Base-by-base conservation (phyloP, 352 stramenopile species). In the Pythium coloratum region DNA sequence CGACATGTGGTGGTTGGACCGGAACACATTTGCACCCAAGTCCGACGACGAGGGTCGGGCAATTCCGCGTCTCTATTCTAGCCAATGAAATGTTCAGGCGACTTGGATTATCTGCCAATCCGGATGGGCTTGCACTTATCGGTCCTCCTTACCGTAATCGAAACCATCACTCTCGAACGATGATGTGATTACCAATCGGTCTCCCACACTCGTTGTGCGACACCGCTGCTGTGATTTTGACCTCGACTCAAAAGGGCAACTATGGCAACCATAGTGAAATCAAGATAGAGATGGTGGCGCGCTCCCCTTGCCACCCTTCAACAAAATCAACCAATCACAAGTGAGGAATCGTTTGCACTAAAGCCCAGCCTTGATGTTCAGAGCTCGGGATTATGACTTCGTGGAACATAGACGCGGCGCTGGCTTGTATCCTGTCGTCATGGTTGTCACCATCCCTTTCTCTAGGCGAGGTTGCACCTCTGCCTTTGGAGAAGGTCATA, bases 1-100 rank as follows among this genome's bases (percentile, higher is more conserved):
- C 44, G 53, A 68, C 62, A 68, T 62, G 32, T 38, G 30, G 38
- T 0, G 30, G n/a, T 50, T 58, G 40, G 33, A 38, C 5, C 33
- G 33, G 33, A 38, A 38, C 33, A 44, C 36, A 14, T 44, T 16
- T 44, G 46, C 7, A 53, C 20, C 16, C 40, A 49, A 53, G 46
- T 53, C n/a, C 46, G 46, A 20, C 46, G 46, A 53, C 46, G 3
- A 53, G 5, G 30, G 46, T 53, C 46, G 46, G 46, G 7, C 46
- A 53, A 32, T 30, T 53, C 46, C 30, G 46, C 30, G 32, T n/a
- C 30, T 50, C 16, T 53, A 26, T 53, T 53, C 13, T 3, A 30
- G 16, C 46, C 46, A 53, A 53, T 53, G 6, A 53, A 5, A 46
- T 9, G 2, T 9, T 9, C 38, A 18, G 38, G 18, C 18, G 38